phyloP scores from a whole-genome alignment of 768 basidiomycete genomes.

The Leucosporidium scottii region DNA sequence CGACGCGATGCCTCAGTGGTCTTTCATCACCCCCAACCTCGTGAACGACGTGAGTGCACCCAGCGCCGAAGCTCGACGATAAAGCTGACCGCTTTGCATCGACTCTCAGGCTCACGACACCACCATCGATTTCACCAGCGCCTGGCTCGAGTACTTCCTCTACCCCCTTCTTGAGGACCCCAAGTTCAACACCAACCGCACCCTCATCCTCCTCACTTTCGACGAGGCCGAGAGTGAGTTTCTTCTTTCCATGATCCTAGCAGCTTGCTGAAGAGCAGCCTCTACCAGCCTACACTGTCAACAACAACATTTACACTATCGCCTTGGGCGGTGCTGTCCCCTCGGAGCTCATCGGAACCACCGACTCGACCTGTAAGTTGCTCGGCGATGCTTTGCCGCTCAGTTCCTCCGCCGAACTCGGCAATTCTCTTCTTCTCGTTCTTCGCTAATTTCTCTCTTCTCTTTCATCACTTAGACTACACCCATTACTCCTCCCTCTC shows the following conservation, averaged over 20 bases:
- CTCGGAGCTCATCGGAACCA: slow-evolving; percentile 44
- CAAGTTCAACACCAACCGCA: slow-evolving; percentile 52
- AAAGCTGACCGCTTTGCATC: not conserved
- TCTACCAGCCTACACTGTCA: slow-evolving; percentile 22
- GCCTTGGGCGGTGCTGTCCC: slow-evolving; percentile 50
- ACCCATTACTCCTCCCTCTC: slow-evolving; percentile 57
- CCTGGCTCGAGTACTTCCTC: slow-evolving; percentile 53
- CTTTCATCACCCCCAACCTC: slow-evolving; percentile 59
- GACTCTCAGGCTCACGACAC: slow-evolving; percentile 49
- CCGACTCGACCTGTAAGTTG: slow-evolving; percentile 46
- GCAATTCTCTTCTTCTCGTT: too few relatives aligned
- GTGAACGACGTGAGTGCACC: slow-evolving; percentile 41
- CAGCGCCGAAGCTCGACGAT: not conserved
- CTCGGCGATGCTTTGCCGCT: too few relatives aligned
- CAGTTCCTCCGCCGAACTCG: too few relatives aligned
- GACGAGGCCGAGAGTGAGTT: slow-evolving; percentile 50
- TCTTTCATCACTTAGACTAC: slow-evolving; percentile 43
- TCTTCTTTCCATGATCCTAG: not conserved
- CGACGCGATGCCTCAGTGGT: slow-evolving; percentile 54
- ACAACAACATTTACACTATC: slow-evolving; percentile 50
- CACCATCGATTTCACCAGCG: slow-evolving; percentile 47
- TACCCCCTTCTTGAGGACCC: slow-evolving; percentile 50
- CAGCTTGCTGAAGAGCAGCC: too few relatives aligned
- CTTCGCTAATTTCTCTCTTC: not conserved
- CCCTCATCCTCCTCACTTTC: slow-evolving; percentile 56